Percentiles rank a stretch among this genome's conserved stretches.
Evolutionary conservation across 106 monocot species (phyloP).

Genomic region (Narthecium ossifragum): DNA sequence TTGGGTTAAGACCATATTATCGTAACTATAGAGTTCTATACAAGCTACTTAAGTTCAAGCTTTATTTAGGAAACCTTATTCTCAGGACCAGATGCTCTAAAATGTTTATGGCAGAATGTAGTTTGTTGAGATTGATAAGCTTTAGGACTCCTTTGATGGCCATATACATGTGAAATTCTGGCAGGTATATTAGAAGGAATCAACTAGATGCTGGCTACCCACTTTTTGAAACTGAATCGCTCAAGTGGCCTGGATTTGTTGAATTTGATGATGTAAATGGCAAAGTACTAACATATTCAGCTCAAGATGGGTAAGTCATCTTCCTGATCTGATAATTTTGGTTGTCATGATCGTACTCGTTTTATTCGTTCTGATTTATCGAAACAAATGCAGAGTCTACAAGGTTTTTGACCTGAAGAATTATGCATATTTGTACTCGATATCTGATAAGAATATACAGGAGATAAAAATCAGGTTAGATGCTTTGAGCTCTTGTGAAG

Average conservation of each 20-base stretch:
- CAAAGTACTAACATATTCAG: constrained; percentile 87
- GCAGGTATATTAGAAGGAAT: constrained; percentile 83
- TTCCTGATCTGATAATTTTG: background rate
- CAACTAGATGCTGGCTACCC: constrained; percentile 77
- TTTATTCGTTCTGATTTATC: background rate
- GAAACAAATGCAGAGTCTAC: constrained; percentile 39
- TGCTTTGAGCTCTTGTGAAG: background rate
- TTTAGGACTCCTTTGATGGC: background rate
- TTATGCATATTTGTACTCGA: constrained; percentile 53
- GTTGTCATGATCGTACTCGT: background rate
- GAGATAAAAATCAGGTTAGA: constrained; percentile 91
- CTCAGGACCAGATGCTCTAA: too few species aligned
- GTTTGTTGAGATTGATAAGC: background rate
- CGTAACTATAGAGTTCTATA: too few species aligned
- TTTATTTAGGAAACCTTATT: too few species aligned
- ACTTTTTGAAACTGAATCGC: constrained; percentile 82
- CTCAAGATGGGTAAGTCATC: constrained; percentile 80
- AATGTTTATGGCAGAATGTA: too few species aligned
- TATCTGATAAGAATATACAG: constrained; percentile 74
- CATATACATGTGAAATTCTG: background rate
- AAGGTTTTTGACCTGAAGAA: constrained; percentile 83
- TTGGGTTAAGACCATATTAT: too few species aligned
- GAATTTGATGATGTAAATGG: constrained; percentile 97
- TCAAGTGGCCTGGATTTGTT: constrained; percentile 94
- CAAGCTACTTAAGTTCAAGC: too few species aligned